phyloP scores from a whole-genome alignment of 2,329 filamentous ascomycete species.

The Parasarocladium wereldwijsianum region DNA sequence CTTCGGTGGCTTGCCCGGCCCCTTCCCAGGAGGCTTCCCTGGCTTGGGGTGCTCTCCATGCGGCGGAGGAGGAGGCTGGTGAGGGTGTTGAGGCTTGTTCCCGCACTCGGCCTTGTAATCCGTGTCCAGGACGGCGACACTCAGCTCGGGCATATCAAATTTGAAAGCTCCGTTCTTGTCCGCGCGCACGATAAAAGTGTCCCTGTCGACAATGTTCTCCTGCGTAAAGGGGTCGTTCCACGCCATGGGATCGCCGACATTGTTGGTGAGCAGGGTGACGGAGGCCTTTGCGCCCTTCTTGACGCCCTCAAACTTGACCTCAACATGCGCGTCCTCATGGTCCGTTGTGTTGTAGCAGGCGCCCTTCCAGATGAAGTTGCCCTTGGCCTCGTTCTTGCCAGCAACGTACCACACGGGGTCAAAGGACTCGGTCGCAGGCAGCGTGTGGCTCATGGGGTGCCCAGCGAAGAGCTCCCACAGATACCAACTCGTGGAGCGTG shows the following conservation, averaged over 20 bases:
- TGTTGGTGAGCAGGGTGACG: slow-evolving; percentile 30
- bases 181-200: slow-evolving; percentile 22
- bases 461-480: slow-evolving; percentile 33
- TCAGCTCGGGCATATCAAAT: slow-evolving; percentile 38
- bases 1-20: no score
- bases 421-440: slow-evolving; percentile 26
- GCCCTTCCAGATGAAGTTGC: slow-evolving; percentile 31
- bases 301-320: slow-evolving; percentile 28
- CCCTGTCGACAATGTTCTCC: slow-evolving; percentile 33
- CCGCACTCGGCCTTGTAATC: slow-evolving; percentile 5
- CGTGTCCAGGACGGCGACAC: slow-evolving; percentile 39
- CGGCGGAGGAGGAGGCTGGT: no score
- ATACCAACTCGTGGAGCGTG: slow-evolving; percentile 33
- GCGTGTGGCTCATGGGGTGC: slow-evolving; percentile 28
- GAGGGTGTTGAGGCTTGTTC: no score
- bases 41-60: no score
- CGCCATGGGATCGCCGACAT: slow-evolving; percentile 22
- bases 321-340: slow-evolving; percentile 26
- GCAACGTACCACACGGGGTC: slow-evolving; percentile 35
- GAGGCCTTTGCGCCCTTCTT: slow-evolving; percentile 21
- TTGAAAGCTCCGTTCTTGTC: slow-evolving; percentile 30
- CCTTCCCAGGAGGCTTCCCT: no score
- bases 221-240: slow-evolving; percentile 28
- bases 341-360: slow-evolving; percentile 37
- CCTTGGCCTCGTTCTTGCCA: slow-evolving; percentile 25